Percentiles rank a stretch among this genome's conserved stretches.
phyloP scores from a whole-genome alignment of 139 green algal species.

The Micromonas commoda region DNA sequence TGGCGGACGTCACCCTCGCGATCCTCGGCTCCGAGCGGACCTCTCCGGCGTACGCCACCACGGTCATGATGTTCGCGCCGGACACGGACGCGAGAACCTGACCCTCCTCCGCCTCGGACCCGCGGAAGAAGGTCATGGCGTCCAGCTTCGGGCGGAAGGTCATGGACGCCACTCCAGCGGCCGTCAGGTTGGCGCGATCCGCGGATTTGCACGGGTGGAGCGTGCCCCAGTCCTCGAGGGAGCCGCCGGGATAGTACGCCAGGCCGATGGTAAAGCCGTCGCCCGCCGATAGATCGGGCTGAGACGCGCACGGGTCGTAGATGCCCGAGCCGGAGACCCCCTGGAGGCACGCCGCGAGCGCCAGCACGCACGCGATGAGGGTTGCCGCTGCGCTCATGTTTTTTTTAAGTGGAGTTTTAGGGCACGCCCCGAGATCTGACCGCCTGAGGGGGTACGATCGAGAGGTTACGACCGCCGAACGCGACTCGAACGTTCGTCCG shows the following conservation, averaged over 20 bases:
- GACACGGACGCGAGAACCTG: neutral
- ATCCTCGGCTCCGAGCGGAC: neutral
- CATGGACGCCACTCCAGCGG: neutral
- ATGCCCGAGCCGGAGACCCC: neutral
- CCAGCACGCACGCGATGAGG: neutral
- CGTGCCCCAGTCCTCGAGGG: neutral
- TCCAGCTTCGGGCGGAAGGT: neutral
- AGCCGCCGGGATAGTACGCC: constrained; percentile 7
- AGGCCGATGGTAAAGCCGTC: constrained; percentile 1
- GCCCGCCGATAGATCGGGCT: neutral
- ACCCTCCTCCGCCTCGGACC: neutral
- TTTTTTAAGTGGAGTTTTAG: no score
- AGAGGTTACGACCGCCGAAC: no score
- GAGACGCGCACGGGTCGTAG: neutral
- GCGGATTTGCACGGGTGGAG: constrained; percentile 10
- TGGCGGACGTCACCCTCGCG: neutral
- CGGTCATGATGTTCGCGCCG: constrained; percentile 13
- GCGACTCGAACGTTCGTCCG: no score
- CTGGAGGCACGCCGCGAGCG: neutral
- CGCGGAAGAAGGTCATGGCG: neutral
- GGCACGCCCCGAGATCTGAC: no score
- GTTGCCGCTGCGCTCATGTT: no score
- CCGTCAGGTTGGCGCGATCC: neutral
- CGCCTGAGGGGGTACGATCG: no score
- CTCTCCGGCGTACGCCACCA: constrained; percentile 14